phyloP scores from a whole-genome alignment of 228 moss, liverwort and hornwort species.

The Sphagnum fallax region DNA sequence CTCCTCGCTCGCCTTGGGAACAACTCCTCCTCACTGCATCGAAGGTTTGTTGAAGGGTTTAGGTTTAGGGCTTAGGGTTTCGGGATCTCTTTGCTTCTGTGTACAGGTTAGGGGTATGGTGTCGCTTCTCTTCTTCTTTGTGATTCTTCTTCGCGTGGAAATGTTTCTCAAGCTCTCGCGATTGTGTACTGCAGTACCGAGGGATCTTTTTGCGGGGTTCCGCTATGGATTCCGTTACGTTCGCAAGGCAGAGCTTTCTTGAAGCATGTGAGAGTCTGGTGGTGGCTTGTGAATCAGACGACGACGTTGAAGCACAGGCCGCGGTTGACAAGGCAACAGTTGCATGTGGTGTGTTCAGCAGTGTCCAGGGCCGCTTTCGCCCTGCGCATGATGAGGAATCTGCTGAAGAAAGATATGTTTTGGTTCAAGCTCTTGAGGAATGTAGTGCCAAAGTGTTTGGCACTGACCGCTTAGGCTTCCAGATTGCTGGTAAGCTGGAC shows the following conservation, averaged over 20 bases:
- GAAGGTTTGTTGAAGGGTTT: no score
- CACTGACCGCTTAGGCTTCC: conserved; percentile 10
- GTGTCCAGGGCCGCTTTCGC: background rate
- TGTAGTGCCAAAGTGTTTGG: conserved; percentile 23
- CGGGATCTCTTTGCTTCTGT: background rate
- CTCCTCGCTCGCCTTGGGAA: no score
- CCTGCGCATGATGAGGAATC: background rate
- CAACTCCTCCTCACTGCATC: no score
- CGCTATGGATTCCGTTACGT: conserved; percentile 15
- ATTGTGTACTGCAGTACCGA: background rate
- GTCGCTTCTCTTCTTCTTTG: no score
- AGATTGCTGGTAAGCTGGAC: conserved; percentile 21
- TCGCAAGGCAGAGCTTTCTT: conserved; percentile 20
- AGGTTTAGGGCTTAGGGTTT: background rate
- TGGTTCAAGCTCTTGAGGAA: conserved; percentile 11
- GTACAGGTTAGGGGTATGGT: no score
- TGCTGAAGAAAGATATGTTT: background rate
- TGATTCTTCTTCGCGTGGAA: background rate
- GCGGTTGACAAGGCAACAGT: conserved; percentile 22
- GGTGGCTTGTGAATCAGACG: background rate
- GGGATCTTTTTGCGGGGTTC: background rate
- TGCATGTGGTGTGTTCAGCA: conserved; percentile 8
- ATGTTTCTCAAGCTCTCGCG: background rate
- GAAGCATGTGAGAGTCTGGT: conserved; percentile 18
- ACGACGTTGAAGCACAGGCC: conserved; percentile 26